phyloP scores from a whole-genome alignment of 495 filamentous ascomycete species.

The Letharia lupina region DNA sequence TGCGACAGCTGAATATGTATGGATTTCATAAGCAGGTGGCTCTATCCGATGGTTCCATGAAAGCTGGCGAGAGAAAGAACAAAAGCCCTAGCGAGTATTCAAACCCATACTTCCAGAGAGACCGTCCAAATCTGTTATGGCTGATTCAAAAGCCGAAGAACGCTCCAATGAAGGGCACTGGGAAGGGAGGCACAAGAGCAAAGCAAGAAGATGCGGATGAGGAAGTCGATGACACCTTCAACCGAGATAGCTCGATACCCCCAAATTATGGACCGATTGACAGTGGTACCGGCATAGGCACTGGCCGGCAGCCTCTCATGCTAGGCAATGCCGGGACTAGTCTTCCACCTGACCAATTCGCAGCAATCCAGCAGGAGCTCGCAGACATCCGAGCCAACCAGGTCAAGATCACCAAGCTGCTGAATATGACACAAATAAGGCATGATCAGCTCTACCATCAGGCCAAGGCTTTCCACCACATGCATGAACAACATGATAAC shows the following conservation, averaged over 20 bases:
- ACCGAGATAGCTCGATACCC: constrained; percentile 27
- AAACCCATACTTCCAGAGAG: constrained; percentile 91
- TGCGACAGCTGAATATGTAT: constrained; percentile 98
- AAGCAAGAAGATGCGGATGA: constrained; percentile 68
- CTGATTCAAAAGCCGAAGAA: constrained; percentile 95
- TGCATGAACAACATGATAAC: constrained; percentile 92
- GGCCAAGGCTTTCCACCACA: constrained; percentile 76
- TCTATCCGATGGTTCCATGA: constrained; percentile 93
- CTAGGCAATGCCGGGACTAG: constrained; percentile 33
- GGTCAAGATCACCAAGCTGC: constrained; percentile 67
- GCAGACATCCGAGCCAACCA: constrained; percentile 77
- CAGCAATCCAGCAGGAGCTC: constrained; percentile 69
- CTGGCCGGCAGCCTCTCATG: constrained; percentile 32
- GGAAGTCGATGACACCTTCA: constrained; percentile 51
- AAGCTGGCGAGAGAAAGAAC: constrained; percentile 89
- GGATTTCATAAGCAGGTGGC: constrained; percentile 98
- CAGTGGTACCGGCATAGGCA: constrained; percentile 8
- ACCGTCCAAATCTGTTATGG: constrained; percentile 90
- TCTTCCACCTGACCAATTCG: constrained; percentile 70
- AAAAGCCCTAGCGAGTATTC: constrained; percentile 98
- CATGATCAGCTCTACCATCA: constrained; percentile 86
- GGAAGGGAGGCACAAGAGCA: constrained; percentile 43
- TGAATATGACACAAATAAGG: constrained; percentile 68
- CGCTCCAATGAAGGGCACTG: constrained; percentile 41
- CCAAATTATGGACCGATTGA: constrained; percentile 33